Evolutionary conservation across 1,284 basidiomycete species (phyloP).

Genomic region (Moniliella sp.): DNA sequence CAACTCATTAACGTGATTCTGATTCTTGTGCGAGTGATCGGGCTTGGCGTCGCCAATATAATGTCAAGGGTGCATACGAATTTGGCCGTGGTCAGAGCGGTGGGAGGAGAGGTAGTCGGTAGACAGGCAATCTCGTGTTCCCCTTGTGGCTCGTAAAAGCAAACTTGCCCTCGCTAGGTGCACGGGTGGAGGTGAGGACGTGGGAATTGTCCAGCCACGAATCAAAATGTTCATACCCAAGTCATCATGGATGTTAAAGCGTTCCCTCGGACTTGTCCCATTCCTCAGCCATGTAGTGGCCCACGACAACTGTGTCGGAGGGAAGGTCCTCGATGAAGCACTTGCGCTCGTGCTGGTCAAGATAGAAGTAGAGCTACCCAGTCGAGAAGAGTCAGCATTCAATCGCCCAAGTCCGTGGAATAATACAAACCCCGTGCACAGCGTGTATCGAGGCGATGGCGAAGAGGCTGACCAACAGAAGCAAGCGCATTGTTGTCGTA

Average conservation of each 20-base stretch:
- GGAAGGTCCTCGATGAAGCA: constrained; percentile 96
- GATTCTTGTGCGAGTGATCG: constrained; percentile 37
- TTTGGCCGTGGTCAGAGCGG: constrained; percentile 47
- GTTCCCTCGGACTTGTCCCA: constrained; percentile 56
- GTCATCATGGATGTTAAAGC: constrained; percentile 52
- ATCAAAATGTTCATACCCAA: constrained; percentile 77
- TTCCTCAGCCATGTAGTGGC: constrained; percentile 51
- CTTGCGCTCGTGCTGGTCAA: constrained; percentile 31
- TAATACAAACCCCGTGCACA: too few relatives aligned
- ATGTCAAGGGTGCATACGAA: constrained; percentile 81
- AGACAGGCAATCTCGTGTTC: constrained; percentile 83
- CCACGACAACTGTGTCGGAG: constrained; percentile 86
- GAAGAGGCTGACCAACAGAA: too few relatives aligned
- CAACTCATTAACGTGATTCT: constrained; percentile 56
- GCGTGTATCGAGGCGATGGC: too few relatives aligned
- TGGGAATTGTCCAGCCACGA: constrained; percentile 39
- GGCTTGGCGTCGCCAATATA: constrained; percentile 66
- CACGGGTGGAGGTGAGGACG: constrained; percentile 52
- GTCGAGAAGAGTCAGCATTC: too few relatives aligned
- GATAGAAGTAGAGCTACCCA: constrained; percentile 36
- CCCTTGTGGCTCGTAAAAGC: constrained; percentile 94
- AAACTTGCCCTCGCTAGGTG: constrained; percentile 70
- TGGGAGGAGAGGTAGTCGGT: constrained; percentile 44
- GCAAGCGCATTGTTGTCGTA: too few relatives aligned
- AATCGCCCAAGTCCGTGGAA: too few relatives aligned